Evolutionary conservation across 352 stramenopile species (phyloP), one percentile per base, ranked within the genome.

Genomic region (Pythium myriotylum): DNA sequence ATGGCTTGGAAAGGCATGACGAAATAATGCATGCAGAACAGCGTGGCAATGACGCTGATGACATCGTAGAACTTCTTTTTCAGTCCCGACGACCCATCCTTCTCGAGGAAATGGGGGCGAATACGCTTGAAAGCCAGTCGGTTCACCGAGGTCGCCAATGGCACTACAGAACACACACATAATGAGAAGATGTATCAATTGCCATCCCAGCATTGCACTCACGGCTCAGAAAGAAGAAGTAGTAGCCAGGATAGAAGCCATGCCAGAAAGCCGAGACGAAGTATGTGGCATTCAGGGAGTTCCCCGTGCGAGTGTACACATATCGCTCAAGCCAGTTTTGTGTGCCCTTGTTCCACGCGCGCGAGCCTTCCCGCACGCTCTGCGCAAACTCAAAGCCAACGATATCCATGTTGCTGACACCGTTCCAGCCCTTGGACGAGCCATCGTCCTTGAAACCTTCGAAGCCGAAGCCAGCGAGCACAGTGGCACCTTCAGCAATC

Each of bases 311-410:
- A 43, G 91, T 91, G 84, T 98, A 98, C 20, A 98, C 93, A 78
- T 98, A 98, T 39, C 87, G 84, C 60, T 96, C 89, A 42, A 98
- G 81, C 95, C 95, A 98, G 48, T 86, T 79, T 70, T 94, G 85
- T n/a, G 92, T 98, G 72, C 95, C 96, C 78, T 98, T 98, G 90
- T 99, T 99, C 97, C 97, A 99, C 20, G 84, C 85, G 27, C 92
- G 83, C 47, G 89, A 95, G 40, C 84, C 64, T 9, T 81, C 94
- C 32, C 91, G 89, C n/a, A 98, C 72, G 70, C 95, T 98, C 14
- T 91, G 76, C 22, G 90, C 86, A 4, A 95, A 91, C 74, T 99
- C 97, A 58, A 99, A 99, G 62, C 85, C 78, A 23, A 98, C 52
- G 53, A 99, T 98, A 69, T 99, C 92, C 61, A 99, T 92, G 79